phyloP scores from a whole-genome alignment of 73 alveolate genomes.

The Blepharisma japonicum region DNA sequence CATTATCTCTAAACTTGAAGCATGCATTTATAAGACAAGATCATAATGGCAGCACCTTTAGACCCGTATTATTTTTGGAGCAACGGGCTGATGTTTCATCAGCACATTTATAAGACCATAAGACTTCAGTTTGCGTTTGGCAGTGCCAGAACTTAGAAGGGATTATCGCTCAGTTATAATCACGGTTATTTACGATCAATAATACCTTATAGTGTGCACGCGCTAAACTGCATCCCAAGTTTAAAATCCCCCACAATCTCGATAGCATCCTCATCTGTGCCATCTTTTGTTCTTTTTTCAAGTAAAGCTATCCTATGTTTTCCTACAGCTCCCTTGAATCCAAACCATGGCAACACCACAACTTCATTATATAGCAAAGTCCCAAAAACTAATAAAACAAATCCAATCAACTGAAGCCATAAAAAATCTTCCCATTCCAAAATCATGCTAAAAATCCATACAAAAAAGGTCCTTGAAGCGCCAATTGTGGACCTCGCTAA shows the following conservation, averaged over 20 bases:
- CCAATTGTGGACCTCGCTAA: constrained; percentile 76
- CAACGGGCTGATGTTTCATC: too few relatives aligned
- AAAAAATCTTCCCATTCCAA: constrained; percentile 76
- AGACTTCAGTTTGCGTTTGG: not conserved
- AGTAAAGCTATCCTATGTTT: not conserved
- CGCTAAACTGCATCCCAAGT: not conserved
- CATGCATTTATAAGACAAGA: too few relatives aligned
- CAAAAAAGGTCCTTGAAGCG: constrained; percentile 75
- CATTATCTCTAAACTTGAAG: too few relatives aligned
- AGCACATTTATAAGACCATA: not conserved
- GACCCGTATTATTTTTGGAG: too few relatives aligned
- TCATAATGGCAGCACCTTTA: too few relatives aligned
- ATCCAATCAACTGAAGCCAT: constrained; percentile 81
- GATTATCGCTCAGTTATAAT: not conserved
- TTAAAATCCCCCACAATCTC: not conserved
- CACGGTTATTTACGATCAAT: not conserved
- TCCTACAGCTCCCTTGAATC: constrained; percentile 39
- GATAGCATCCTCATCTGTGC: not conserved
- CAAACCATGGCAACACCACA: constrained; percentile 54
- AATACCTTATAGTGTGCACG: not conserved
- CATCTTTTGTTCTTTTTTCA: not conserved
- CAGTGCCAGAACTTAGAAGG: not conserved
- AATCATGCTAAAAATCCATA: constrained; percentile 74
- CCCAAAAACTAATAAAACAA: constrained; percentile 73
- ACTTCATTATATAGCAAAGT: constrained; percentile 88